phyloP scores from a whole-genome alignment of 1,139 yeast species.

The Candida labiduridarum region DNA sequence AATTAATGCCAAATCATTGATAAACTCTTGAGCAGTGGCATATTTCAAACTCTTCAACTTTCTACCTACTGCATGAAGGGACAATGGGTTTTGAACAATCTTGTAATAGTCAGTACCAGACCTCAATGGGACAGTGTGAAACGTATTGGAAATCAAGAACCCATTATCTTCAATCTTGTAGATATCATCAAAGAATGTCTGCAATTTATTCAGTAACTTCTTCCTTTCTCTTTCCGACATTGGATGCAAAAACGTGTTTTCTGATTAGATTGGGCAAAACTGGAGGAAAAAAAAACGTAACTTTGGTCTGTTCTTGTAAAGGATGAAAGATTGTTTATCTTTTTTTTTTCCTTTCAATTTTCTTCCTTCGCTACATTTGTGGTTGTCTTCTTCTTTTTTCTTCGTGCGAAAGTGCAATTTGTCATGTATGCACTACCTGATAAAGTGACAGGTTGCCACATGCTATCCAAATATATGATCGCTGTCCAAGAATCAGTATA shows the following conservation, averaged over 20 bases:
- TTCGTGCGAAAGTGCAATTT: neutral
- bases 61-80: slow-evolving; percentile 45
- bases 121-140: slow-evolving; percentile 56
- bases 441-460: neutral
- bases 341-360: neutral
- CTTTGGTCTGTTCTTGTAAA: neutral
- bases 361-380: neutral
- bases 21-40: slow-evolving; percentile 63
- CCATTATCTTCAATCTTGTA: slow-evolving; percentile 51
- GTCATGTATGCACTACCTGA: neutral
- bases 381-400: neutral
- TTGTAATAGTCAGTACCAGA: slow-evolving; percentile 51
- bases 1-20: slow-evolving; percentile 78
- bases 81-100: slow-evolving; percentile 43
- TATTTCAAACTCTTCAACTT: slow-evolving; percentile 55
- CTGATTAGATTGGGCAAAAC: neutral
- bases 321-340: slow-evolving; percentile 1
- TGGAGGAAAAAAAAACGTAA: neutral
- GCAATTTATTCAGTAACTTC: slow-evolving; percentile 44
- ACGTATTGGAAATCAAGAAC: slow-evolving; percentile 45
- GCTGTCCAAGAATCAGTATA: neutral
- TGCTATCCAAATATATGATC: neutral
- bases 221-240: slow-evolving; percentile 42
- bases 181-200: slow-evolving; percentile 42
- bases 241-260: neutral